These are phyloP conservation scores for Suillus plorans DNA, from an alignment of 768 basidiomycete genomes.

Conservation along the genomic window DNA sequence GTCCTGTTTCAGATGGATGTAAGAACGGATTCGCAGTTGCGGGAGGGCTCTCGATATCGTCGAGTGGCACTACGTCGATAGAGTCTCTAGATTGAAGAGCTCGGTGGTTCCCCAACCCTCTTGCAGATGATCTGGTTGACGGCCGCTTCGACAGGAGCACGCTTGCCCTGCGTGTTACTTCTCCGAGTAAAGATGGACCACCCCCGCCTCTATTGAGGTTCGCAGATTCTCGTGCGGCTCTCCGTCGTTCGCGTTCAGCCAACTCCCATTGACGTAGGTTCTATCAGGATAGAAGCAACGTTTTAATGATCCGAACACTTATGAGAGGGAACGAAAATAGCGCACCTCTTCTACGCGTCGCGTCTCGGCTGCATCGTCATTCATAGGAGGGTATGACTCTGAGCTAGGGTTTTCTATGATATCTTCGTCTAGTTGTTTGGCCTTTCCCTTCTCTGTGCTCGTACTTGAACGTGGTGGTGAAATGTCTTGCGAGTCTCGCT, in stretches of 20 bases:
- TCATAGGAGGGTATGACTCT: slow-evolving; percentile 61
- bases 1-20: slow-evolving; percentile 23
- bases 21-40: slow-evolving; percentile 49
- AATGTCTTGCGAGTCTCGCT: slow-evolving; percentile 16
- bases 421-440: slow-evolving; percentile 25
- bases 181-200: slow-evolving; percentile 49
- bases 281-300: slow-evolving; percentile 35
- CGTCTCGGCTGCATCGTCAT: slow-evolving; percentile 66
- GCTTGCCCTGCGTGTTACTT: slow-evolving; percentile 59
- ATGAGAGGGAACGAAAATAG: background rate
- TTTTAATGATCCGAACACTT: slow-evolving; percentile 3
- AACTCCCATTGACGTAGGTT: slow-evolving; percentile 78
- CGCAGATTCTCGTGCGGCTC: slow-evolving; percentile 62
- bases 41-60: slow-evolving; percentile 46
- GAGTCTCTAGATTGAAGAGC: slow-evolving; percentile 52
- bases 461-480: slow-evolving; percentile 28
- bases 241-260: slow-evolving; percentile 74
- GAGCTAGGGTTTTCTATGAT: slow-evolving; percentile 23
- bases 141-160: slow-evolving; percentile 51
- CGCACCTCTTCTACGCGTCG: slow-evolving; percentile 71
- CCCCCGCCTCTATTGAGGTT: slow-evolving; percentile 10
- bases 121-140: slow-evolving; percentile 28
- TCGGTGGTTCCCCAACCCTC: slow-evolving; percentile 41
- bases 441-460: slow-evolving; percentile 35
- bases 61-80: slow-evolving; percentile 54